These are phyloP conservation scores for Cercospora brassicicola DNA, from an alignment of 2,329 filamentous ascomycete species.

Conservation along the genomic window DNA sequence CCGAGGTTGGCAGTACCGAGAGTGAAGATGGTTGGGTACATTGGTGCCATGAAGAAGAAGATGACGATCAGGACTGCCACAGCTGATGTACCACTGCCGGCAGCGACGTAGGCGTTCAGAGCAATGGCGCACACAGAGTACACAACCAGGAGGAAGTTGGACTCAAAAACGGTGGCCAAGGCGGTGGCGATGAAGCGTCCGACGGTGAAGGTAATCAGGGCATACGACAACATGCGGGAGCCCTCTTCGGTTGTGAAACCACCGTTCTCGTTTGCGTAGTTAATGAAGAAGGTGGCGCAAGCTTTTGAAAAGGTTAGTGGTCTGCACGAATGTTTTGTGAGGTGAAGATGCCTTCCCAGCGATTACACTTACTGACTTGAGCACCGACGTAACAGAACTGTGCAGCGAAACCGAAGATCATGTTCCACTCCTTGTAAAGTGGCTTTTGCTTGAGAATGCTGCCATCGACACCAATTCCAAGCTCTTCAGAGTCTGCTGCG, in stretches of 20 bases:
- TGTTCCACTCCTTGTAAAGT: slow-evolving; percentile 45
- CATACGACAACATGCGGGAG: slow-evolving; percentile 43
- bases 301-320: too few relatives aligned
- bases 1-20: slow-evolving; percentile 44
- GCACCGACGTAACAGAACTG: slow-evolving; percentile 44
- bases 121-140: slow-evolving; percentile 39
- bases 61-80: slow-evolving; percentile 41
- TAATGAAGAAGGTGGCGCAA: slow-evolving; percentile 42
- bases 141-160: slow-evolving; percentile 41
- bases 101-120: slow-evolving; percentile 39
- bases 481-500: slow-evolving; percentile 32
- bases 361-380: slow-evolving; percentile 32
- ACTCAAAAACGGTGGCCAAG: slow-evolving; percentile 39
- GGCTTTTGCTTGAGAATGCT: slow-evolving; percentile 37
- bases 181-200: slow-evolving; percentile 44
- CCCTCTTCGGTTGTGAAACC: slow-evolving; percentile 34
- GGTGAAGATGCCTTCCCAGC: too few relatives aligned
- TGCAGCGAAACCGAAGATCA: slow-evolving; percentile 43
- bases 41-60: slow-evolving; percentile 43
- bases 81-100: slow-evolving; percentile 35
- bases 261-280: slow-evolving; percentile 42
- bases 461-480: slow-evolving; percentile 36
- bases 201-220: slow-evolving; percentile 43
- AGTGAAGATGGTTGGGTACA: slow-evolving; percentile 45
- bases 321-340: too few relatives aligned